phyloP scores from a whole-genome alignment of 2,329 filamentous ascomycete genomes.

The Purpureocillium lavendulum region DNA sequence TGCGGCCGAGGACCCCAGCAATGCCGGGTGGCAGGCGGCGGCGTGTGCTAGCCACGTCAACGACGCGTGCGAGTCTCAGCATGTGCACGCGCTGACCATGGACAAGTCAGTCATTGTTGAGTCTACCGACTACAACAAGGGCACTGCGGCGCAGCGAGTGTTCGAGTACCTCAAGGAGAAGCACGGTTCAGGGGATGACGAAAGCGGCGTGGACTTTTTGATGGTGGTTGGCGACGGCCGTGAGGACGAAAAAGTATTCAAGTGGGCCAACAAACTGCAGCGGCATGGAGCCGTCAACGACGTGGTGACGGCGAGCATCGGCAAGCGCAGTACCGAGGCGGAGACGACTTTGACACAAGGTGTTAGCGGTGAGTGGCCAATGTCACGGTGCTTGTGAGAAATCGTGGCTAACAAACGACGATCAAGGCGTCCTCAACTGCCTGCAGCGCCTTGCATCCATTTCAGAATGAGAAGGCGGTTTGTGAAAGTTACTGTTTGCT shows the following conservation, averaged over 20 bases:
- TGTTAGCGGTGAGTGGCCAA: conserved; percentile 62
- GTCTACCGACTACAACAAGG: conserved; percentile 79
- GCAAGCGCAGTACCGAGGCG: conserved; percentile 81
- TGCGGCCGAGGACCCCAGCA: conserved; percentile 66
- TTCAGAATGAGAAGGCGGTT: conserved; percentile 6
- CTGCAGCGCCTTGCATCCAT: conserved; percentile 31
- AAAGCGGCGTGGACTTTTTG: conserved; percentile 65
- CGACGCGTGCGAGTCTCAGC: conserved; percentile 76
- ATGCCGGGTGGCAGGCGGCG: conserved; percentile 69
- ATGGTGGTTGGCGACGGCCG: conserved; percentile 85
- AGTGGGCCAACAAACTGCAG: conserved; percentile 78
- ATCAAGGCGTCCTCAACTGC: conserved; percentile 31
- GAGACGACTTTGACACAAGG: conserved; percentile 80
- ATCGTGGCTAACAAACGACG: conserved; percentile 1
- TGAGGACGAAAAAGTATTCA: conserved; percentile 89
- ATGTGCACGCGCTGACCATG: conserved; percentile 73
- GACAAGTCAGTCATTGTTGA: conserved; percentile 80
- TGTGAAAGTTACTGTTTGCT: not conserved
- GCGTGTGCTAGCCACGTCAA: conserved; percentile 95
- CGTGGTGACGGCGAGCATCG: conserved; percentile 79
- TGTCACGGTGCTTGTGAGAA: not conserved
- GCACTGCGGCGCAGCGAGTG: conserved; percentile 69
- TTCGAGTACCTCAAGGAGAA: conserved; percentile 48
- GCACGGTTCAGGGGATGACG: conserved; percentile 17
- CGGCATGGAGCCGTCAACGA: conserved; percentile 51